Evolutionary conservation across 1,139 yeast species (phyloP), one percentile per base, ranked within the genome.

Genomic region (Yamadazyma conglobata): DNA sequence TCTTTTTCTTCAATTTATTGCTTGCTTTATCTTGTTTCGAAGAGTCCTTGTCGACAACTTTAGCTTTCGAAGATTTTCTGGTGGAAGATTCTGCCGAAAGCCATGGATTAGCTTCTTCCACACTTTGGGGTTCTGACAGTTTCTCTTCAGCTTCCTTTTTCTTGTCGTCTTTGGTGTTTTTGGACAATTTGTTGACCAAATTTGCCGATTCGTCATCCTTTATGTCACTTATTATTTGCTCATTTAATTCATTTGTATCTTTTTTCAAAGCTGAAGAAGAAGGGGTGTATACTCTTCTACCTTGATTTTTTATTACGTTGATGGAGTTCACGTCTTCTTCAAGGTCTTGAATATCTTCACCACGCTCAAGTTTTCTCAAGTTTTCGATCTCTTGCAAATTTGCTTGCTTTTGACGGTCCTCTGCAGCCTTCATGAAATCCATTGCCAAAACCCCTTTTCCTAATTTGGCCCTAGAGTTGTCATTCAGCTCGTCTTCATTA

Each of bases 351-450:
- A 63, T 63, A 14, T 64, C 57, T 14, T 58, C 70, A 14, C 71
- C 77, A 23, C 58, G 55, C 37, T 61, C 66, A 37, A 71, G 40
- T 30, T 58, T 64, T 42, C 72, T 69, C 37, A 87, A 53, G 28
- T 62, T 61, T 33, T 69, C 75, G 28, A 80, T 52, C 24, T 73
- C 72, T 40, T 68, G 65, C 33, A 67, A 57, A 52, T 83, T 84
- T 26, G 69, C 73, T 37, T 69, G 67, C 36, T 62, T 72, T 42
- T 74, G 71, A 47, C 77, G 72, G 30, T 77, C 79, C 42, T 81
- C 91, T 2, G 96, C 96, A 41, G 81, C 83, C 45, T 73, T 79
- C 96, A 89, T 88, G 55, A 91, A 91, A 44, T 88, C 94, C 97
- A 91, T 91, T 27, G 79, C 83, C 64, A 89, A 61, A 16, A 91